Percentiles rank a stretch among this genome's conserved stretches.
These are phyloP conservation scores for Gautieria morchelliformis DNA, from an alignment of 768 basidiomycete genomes.

Conservation along the genomic window DNA sequence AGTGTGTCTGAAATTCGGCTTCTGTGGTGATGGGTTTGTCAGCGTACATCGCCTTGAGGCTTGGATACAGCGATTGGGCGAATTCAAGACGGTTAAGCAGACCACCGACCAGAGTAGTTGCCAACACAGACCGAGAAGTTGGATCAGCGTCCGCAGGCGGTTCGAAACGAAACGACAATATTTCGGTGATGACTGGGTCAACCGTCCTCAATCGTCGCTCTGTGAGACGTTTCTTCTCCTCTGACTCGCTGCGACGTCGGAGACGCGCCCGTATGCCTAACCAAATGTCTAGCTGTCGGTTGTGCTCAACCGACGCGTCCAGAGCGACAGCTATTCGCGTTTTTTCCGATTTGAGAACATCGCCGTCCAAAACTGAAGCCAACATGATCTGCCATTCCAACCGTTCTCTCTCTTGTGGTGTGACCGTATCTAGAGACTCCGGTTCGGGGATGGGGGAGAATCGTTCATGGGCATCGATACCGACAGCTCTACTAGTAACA, in stretches of 20 bases:
- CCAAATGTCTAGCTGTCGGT: constrained; percentile 69
- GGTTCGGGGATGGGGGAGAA: constrained; percentile 48
- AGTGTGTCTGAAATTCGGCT: constrained; percentile 62
- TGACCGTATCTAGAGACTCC: constrained; percentile 56
- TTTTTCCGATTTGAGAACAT: constrained; percentile 92
- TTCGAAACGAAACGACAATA: constrained; percentile 62
- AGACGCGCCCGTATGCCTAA: constrained; percentile 83
- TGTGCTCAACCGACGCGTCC: constrained; percentile 56
- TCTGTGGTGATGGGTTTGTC: constrained; percentile 70
- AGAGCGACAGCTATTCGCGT: constrained; percentile 79
- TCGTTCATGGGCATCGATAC: constrained; percentile 33
- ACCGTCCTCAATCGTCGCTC: constrained; percentile 75
- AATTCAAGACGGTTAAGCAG: constrained; percentile 70
- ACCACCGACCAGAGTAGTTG: constrained; percentile 51
- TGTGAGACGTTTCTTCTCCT: constrained; percentile 74
- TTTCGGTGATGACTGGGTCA: constrained; percentile 76
- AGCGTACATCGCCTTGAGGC: constrained; percentile 63
- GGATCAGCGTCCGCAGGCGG: constrained; percentile 26
- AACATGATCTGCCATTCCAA: constrained; percentile 96
- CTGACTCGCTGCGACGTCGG: constrained; percentile 66
- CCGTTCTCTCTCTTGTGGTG: constrained; percentile 68
- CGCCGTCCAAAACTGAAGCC: constrained; percentile 84
- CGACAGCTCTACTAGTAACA: constrained; percentile 27
- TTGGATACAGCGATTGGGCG: constrained; percentile 82
- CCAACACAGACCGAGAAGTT: constrained; percentile 22